phyloP scores from a whole-genome alignment of 129 eudicot genomes.

The Arctium minus region DNA sequence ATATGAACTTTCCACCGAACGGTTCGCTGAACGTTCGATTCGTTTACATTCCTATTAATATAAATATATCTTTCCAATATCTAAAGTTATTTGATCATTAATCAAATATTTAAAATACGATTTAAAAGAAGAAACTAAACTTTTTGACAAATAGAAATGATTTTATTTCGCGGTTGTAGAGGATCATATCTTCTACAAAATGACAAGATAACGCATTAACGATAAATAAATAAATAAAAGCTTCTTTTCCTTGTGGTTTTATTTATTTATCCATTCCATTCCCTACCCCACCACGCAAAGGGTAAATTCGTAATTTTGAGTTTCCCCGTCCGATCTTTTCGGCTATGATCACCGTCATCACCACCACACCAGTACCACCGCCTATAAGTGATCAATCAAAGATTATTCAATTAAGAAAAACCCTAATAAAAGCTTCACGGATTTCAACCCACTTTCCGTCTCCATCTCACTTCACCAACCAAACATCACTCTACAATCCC shows the following conservation, averaged over 20 bases:
- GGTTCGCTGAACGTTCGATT: no score
- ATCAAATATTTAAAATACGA: no score
- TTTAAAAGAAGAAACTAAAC: no score
- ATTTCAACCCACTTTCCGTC: constrained; percentile 1
- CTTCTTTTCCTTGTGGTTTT: neutral
- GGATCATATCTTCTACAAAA: no score
- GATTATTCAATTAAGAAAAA: neutral
- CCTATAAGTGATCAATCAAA: neutral
- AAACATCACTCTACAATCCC: neutral
- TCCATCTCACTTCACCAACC: constrained; percentile 17
- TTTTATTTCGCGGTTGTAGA: no score
- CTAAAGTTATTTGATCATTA: no score
- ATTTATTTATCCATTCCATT: neutral
- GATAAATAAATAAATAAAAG: no score
- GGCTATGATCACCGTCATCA: neutral
- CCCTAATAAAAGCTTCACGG: constrained; percentile 14
- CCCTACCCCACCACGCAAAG: neutral
- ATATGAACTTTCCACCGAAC: no score
- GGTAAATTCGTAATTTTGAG: neutral
- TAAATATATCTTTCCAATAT: no score
- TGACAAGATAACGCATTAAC: no score
- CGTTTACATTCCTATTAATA: no score
- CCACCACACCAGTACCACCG: neutral
- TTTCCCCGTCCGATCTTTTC: neutral
- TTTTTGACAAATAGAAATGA: no score